Percentiles rank a stretch among this genome's conserved stretches.
These are phyloP conservation scores for Cucumis cinereus DNA, from an alignment of 306 rosid genomes.

Conservation along the genomic window DNA sequence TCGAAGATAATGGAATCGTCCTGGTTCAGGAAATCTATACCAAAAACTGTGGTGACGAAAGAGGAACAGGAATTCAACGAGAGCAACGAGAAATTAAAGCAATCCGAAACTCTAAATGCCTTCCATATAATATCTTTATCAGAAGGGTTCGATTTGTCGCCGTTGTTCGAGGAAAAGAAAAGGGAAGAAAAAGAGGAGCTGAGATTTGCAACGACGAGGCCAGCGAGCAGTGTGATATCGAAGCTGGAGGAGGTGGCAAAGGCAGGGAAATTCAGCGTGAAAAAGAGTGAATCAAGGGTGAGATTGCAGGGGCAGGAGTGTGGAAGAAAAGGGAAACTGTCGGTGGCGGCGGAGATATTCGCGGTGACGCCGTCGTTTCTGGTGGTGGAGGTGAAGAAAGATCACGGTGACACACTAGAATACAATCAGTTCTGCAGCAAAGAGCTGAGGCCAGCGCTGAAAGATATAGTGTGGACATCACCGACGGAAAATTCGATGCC, in stretches of 20 bases:
- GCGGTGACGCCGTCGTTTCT: slow-evolving; percentile 62
- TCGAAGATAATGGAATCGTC: slow-evolving; percentile 54
- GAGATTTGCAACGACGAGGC: slow-evolving; percentile 66
- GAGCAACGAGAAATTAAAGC: slow-evolving; percentile 19
- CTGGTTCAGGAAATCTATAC: slow-evolving; percentile 63
- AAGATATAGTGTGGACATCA: slow-evolving; percentile 72
- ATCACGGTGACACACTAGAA: slow-evolving; percentile 73
- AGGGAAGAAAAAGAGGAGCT: slow-evolving; percentile 72
- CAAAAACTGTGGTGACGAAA: slow-evolving; percentile 16
- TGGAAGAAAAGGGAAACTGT: slow-evolving; percentile 72
- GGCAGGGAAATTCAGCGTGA: slow-evolving; percentile 51
- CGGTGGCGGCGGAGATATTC: slow-evolving; percentile 71
- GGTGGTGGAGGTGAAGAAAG: slow-evolving; percentile 91
- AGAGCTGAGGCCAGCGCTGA: slow-evolving; percentile 87
- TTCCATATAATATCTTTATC: slow-evolving; percentile 72
- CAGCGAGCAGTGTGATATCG: slow-evolving; percentile 83
- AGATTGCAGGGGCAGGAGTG: slow-evolving; percentile 52
- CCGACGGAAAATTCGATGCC: slow-evolving; percentile 27
- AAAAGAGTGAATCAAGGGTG: slow-evolving; percentile 61
- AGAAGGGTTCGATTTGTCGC: slow-evolving; percentile 78
- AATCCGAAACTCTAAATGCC: slow-evolving; percentile 52
- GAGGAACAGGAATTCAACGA: slow-evolving; percentile 25
- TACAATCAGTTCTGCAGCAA: slow-evolving; percentile 83
- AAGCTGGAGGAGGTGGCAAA: slow-evolving; percentile 66
- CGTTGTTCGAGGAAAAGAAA: slow-evolving; percentile 74